Percentiles rank a stretch among this genome's conserved stretches.
phyloP scores from a whole-genome alignment of 2,329 filamentous ascomycete species.

The Diaporthe ilicicola region DNA sequence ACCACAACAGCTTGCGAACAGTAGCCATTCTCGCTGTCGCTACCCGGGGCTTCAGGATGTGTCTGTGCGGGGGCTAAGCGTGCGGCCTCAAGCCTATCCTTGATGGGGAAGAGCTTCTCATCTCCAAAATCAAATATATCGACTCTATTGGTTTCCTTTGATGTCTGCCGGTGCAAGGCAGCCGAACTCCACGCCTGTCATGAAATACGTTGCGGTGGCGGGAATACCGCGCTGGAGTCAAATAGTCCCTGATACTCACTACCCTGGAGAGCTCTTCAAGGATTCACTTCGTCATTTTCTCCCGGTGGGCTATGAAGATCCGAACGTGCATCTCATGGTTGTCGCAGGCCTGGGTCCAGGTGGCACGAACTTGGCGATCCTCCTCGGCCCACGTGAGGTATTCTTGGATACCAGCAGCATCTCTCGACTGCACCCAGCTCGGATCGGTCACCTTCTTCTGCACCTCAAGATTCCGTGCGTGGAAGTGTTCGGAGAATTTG shows the following conservation, averaged over 20 bases:
- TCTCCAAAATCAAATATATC: neutral
- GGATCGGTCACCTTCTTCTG: conserved; percentile 49
- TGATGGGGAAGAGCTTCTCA: no score
- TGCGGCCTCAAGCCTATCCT: neutral
- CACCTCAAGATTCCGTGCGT: conserved; percentile 57
- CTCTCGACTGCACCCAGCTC: conserved; percentile 52
- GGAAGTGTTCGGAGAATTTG: conserved; percentile 64
- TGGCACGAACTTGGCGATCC: conserved; percentile 68
- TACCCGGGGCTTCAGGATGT: neutral
- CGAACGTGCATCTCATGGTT: conserved; percentile 67
- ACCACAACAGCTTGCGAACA: neutral
- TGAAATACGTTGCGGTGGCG: neutral
- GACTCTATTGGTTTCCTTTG: neutral
- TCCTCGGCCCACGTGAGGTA: conserved; percentile 70
- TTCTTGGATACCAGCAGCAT: conserved; percentile 58
- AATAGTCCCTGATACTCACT: neutral
- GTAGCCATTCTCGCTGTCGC: neutral
- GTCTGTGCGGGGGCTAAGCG: neutral
- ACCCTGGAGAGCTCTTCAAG: neutral
- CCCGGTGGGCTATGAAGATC: conserved; percentile 61
- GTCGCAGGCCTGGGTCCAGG: conserved; percentile 68
- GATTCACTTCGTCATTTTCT: conserved; percentile 51
- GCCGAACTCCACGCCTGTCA: no score
- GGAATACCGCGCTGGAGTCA: neutral
- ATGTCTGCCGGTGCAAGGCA: neutral